phyloP scores from a whole-genome alignment of 148 eudicot genomes.

The Nepenthes gracilis region DNA sequence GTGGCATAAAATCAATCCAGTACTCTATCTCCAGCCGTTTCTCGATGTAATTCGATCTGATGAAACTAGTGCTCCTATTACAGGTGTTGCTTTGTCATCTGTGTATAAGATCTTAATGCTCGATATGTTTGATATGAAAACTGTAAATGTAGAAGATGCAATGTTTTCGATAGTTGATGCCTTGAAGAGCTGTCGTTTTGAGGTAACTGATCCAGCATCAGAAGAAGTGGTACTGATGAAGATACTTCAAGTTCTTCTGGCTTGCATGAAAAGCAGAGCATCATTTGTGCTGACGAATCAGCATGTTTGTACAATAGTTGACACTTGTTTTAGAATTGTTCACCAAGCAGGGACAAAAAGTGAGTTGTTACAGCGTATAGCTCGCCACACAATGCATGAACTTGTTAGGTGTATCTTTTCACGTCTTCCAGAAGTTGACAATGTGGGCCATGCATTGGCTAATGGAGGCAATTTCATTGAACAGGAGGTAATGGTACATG shows the following conservation, averaged over 20 bases:
- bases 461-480: slow-evolving; percentile 5
- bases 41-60: slow-evolving; percentile 15
- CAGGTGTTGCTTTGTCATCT: slow-evolving; percentile 18
- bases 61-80: slow-evolving; percentile 17
- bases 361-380: slow-evolving; percentile 14
- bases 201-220: slow-evolving; percentile 19
- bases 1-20: slow-evolving; percentile 10
- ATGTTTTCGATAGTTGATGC: slow-evolving; percentile 15
- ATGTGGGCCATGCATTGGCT: background rate
- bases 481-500: slow-evolving; percentile 7
- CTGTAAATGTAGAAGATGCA: slow-evolving; percentile 8
- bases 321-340: slow-evolving; percentile 14
- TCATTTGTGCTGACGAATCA: slow-evolving; percentile 11
- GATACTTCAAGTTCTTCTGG: slow-evolving; percentile 18
- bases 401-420: slow-evolving; percentile 16
- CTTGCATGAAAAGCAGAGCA: slow-evolving; percentile 19
- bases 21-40: slow-evolving; percentile 13
- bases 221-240: slow-evolving; percentile 19
- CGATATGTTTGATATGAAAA: slow-evolving; percentile 11
- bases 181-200: slow-evolving; percentile 17
- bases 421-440: slow-evolving; percentile 6
- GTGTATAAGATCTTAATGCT: slow-evolving; percentile 14
- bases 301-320: slow-evolving; percentile 14
- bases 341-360: slow-evolving; percentile 17
- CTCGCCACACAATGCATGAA: slow-evolving; percentile 18